Base-by-base conservation (phyloP, 441 rosid genomes). In the Populus hybrid region DNA sequence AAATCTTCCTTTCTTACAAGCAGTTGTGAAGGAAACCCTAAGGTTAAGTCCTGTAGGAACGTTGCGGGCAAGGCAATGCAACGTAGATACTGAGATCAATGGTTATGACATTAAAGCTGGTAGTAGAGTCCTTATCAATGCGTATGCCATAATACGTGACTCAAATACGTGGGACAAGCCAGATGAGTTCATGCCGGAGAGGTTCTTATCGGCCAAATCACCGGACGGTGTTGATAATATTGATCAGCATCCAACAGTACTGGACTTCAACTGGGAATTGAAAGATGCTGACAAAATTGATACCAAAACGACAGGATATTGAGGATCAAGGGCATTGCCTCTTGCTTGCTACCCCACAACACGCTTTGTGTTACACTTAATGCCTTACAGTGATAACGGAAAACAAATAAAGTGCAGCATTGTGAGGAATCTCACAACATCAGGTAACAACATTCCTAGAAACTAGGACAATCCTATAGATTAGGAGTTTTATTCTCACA, bases 21-120 rank as follows among this genome's bases (percentile, higher is more conserved):
- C 87, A 0, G 80, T 85, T n/a, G 32, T 78, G 12, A 87, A 79
- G 80, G 94, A 90, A 82, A 83, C 84, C 72, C 74, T 82, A 6
- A 78, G 94, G 76, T 79, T 89, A 3, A 91, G 88, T 76, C 89
- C 93, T 21, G 81, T 87, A 0, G 84, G 80, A 10, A 82, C 91
- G 16, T 74, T 88, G 67, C 86, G 86, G 50, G 79, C 83, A 7
- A 80, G 94, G 77, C 82, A 88, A 76, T 79, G 90, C 83, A 57
- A 73, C 74, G 72, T 67, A 3, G 89, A 87, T 76, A 82, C 82
- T 77, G 72, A 64, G 6, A 84, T 89, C 75, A 80, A 83, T 2
- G 90, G 90, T 53, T 80, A 67, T 63, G 67, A 80, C 59, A 80
- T 89, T 30, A 79, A 86, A 72, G 79, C 88, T 0, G 85, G 86